phyloP scores from a whole-genome alignment of 345 rosid genomes.

The Euphorbia tirucalli region DNA sequence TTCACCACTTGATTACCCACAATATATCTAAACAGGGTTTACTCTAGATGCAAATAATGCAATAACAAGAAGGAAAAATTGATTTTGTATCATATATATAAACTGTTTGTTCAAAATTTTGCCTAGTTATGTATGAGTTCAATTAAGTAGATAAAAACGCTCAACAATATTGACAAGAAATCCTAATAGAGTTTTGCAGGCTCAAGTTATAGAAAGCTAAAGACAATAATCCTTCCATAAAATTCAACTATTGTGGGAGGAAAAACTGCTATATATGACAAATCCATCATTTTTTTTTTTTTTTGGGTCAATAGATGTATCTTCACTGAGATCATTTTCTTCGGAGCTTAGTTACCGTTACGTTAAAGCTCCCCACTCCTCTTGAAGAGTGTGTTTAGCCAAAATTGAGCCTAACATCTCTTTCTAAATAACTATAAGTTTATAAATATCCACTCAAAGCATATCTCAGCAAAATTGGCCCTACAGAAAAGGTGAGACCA shows the following conservation, averaged over 20 bases:
- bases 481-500: not conserved
- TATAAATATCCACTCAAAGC: not conserved
- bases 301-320: no score
- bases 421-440: no score
- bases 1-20: no score
- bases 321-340: no score
- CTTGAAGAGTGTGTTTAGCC: no score
- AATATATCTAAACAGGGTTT: no score
- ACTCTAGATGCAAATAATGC: not conserved
- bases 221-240: not conserved
- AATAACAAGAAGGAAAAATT: not conserved
- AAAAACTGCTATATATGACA: not conserved
- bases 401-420: no score
- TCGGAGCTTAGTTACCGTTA: no score
- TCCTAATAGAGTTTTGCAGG: not conserved
- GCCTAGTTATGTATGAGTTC: not conserved
- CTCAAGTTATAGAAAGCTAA: not conserved
- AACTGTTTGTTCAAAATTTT: not conserved
- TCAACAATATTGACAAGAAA: not conserved
- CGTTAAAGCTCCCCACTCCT: no score
- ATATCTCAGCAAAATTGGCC: not conserved
- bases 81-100: no score
- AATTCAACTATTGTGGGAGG: not conserved
- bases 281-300: not conserved
- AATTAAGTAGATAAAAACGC: not conserved